Conservation (phyloP, 2,329 filamentous ascomycete species). For the Hirsutella thompsonii region DNA sequence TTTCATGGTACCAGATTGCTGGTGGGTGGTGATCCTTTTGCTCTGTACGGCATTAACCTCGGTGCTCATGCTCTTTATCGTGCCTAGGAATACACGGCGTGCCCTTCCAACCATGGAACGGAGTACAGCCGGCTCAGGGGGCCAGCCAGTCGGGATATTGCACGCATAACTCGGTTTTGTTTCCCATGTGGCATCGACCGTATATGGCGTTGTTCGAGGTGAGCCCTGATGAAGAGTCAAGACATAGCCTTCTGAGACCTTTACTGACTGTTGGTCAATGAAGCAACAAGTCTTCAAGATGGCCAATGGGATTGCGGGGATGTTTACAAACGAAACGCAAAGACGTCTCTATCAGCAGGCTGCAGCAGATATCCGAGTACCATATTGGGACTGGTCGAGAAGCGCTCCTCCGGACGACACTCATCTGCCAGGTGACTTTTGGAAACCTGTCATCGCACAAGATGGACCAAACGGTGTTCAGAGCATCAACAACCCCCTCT, state of each 20-base stretch:
- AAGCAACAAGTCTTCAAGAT: constrained; percentile 24
- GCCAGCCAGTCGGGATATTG: constrained; percentile 58
- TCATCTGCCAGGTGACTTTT: constrained; percentile 30
- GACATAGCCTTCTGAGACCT: no score
- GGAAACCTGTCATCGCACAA: constrained; percentile 35
- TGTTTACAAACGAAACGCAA: constrained; percentile 32
- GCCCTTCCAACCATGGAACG: constrained; percentile 45
- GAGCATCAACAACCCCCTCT: constrained; percentile 48
- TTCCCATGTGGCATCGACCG: constrained; percentile 73
- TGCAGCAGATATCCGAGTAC: constrained; percentile 38
- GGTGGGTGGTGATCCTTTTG: constrained; percentile 33
- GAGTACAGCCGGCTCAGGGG: constrained; percentile 34
- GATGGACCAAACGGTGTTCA: constrained; percentile 43
- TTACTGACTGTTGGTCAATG: not conserved
- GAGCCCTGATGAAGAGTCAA: constrained; percentile 1
- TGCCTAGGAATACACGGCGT: constrained; percentile 64
- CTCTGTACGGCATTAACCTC: not conserved
- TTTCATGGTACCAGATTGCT: constrained; percentile 69
- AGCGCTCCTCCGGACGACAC: constrained; percentile 33
- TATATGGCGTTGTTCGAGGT: constrained; percentile 55
- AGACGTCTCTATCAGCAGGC: constrained; percentile 36
- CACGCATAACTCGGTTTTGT: constrained; percentile 61
- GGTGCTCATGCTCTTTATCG: not conserved
- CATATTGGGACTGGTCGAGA: constrained; percentile 48
- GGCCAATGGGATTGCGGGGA: constrained; percentile 29